Evolutionary conservation across 2,329 filamentous ascomycete genomes (phyloP), one percentile per base, ranked within the genome.

Genomic region (Epichloe typhina): DNA sequence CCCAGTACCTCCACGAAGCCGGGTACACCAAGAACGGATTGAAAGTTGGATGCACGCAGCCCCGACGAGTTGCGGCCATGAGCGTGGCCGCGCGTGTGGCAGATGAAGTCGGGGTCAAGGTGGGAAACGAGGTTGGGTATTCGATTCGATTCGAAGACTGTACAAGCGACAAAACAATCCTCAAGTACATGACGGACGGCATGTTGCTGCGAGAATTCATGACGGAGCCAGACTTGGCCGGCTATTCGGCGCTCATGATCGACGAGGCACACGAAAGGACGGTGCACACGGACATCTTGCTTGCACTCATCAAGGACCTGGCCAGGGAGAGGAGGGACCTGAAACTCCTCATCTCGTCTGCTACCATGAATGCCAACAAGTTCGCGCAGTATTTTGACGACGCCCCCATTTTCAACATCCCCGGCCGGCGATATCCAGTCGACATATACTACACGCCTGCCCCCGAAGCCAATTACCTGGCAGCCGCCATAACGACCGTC

Each of bases 151-250:
- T 97, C 60, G 93, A 98, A 64, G 88, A 96, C 66, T 83, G 83
- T 55, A 95, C 89, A 0, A 88, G 82, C 63, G 88, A 95, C 60
- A 94, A 95, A 69, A 97, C 93, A 0, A 74, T 91, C 7, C 70
- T 98, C 50, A 94, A 95, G 66, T 97, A 95, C 68, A 91, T 95
- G 86, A 98, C 93, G 0, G 93, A 98, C 61, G 93, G 93, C 63
- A 95, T 97, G 85, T 72, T 97, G 39, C 72, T 97, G 33, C 78
- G 89, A 62, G 88, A 95, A 63, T 86, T 96, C 56, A 80, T 96
- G 70, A 91, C 88, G 0, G 88, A 95, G 60, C 90, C 91, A 0
- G 83, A 91, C 57, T 72, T 97, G 5, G 78, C 81, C 1, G 82
- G 81, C 15, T 97, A 97, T 59, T 86, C 87, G 5, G 87, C 84